Base-by-base conservation (phyloP, 345 rosid species). In the Camelina hispida region DNA sequence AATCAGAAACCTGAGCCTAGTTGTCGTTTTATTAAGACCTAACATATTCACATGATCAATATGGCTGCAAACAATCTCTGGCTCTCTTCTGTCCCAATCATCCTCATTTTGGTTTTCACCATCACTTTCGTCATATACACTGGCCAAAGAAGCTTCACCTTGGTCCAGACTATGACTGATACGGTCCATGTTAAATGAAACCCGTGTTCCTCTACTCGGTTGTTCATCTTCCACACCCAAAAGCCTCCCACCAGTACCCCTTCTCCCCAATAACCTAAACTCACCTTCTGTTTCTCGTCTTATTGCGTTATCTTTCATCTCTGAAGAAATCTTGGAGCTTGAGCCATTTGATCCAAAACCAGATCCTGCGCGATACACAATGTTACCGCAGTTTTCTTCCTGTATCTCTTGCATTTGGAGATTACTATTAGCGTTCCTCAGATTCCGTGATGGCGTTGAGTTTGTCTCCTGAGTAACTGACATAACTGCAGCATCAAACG, bases 261-360 rank as follows among this genome's bases (percentile, higher is more conserved):
- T 88, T 74, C 93, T 82, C 56, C 96, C 94, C 83, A 93, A 71
- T 83, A 93, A 79, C 84, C 98, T 84, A 80, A 93, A 93, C 54
- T 88, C 96, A 6, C 97, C 98, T 88, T 93, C 98, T 4, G 98
- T 93, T 84, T 93, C 98, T 79, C 98, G 84, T 79, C 92, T 88
- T 53, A 93, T 93, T 4, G 98, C 98, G 72, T 93, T 93, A 68
- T 93, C 97, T 79, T 88, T 93, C 62, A 82, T 79, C 30, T 82
- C 95, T 0, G 83, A 40, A 63, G 85, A 70, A 77, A 82, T 79
- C 66, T 80, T 85, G 44, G 89, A 80, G 61, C 68, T 71, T 11
- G 82, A 81, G 47, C 96, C 90, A 74, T 89, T 85, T 34, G 79
- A 72, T 77, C 80, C 57, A 71, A 82, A 53, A 74, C 67, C 73